A percentile compares a stretch with the other conserved stretches of the same genome.
phyloP scores from a whole-genome alignment of 2,329 filamentous ascomycete species.

The Stemphylium vesicarium region DNA sequence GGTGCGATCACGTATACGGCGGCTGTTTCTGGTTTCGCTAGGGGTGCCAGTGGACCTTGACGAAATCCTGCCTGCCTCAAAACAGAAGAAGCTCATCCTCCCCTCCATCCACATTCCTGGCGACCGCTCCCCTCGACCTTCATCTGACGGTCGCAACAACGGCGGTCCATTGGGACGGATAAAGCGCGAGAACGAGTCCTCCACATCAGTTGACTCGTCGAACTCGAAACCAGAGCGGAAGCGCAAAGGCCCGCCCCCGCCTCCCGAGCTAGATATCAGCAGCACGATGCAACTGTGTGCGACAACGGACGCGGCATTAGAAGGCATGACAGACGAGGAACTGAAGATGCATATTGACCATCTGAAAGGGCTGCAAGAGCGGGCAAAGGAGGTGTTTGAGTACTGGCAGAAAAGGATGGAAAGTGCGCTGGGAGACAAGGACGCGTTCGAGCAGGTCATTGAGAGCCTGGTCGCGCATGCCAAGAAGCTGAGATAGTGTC shows the following conservation, averaged over 20 bases:
- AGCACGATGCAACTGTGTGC: conserved; percentile 78
- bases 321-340: conserved; percentile 79
- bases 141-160: conserved; percentile 47
- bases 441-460: conserved; percentile 95
- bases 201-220: conserved; percentile 48
- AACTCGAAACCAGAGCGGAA: conserved; percentile 51
- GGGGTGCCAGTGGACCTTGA: conserved; percentile 96
- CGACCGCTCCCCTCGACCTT: conserved; percentile 47
- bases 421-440: conserved; percentile 86
- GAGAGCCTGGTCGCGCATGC: conserved; percentile 95
- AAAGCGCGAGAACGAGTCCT: conserved; percentile 48
- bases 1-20: conserved; percentile 93
- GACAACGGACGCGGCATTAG: conserved; percentile 82
- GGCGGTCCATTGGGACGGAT: conserved; percentile 43
- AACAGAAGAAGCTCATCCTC: conserved; percentile 96
- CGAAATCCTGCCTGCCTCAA: conserved; percentile 94
- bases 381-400: conserved; percentile 77
- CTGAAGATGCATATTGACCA: conserved; percentile 72
- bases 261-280: conserved; percentile 79
- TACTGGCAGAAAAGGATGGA: conserved; percentile 89
- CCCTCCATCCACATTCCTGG: conserved; percentile 69
- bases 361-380: conserved; percentile 71
- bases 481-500: conserved; percentile 71
- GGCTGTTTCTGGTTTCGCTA: conserved; percentile 92
- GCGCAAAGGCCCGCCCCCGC: conserved; percentile 66